These are phyloP conservation scores for Apiotrichum sp. DNA, from an alignment of 1,284 basidiomycete species.

Conservation along the genomic window DNA sequence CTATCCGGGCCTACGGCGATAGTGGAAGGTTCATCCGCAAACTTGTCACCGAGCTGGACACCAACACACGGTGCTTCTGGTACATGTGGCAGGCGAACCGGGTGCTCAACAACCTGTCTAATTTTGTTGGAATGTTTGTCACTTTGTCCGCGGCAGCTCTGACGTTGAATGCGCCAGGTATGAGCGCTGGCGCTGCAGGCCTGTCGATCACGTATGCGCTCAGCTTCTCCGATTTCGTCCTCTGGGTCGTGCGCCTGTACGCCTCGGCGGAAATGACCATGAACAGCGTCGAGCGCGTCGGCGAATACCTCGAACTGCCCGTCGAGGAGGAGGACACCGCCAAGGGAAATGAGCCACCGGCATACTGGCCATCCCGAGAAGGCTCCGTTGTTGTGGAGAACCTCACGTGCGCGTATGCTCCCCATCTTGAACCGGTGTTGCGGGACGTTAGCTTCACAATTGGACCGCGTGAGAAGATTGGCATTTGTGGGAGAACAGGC, in stretches of 20 bases:
- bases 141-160: constrained; percentile 48
- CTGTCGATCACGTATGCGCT: constrained; percentile 43
- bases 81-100: constrained; percentile 49
- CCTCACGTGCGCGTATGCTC: constrained; percentile 49
- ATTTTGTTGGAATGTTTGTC: constrained; percentile 49
- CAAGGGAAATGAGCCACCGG: constrained; percentile 49
- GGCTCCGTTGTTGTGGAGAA: constrained; percentile 48
- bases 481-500: constrained; percentile 53
- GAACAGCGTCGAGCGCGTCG: constrained; percentile 50
- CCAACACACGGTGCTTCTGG: constrained; percentile 47
- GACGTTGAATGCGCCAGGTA: constrained; percentile 40
- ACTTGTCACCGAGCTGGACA: constrained; percentile 48
- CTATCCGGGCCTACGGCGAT: constrained; percentile 53
- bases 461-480: constrained; percentile 50
- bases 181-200: constrained; percentile 46
- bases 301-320: constrained; percentile 49
- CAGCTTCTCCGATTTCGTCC: constrained; percentile 48
- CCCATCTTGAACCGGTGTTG: constrained; percentile 50
- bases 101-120: constrained; percentile 48
- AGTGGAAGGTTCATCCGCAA: constrained; percentile 48
- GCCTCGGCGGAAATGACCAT: constrained; percentile 48
- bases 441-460: constrained; percentile 50
- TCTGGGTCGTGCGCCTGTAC: constrained; percentile 50
- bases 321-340: constrained; percentile 48
- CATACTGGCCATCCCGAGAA: constrained; percentile 49